Evolutionary conservation across 1,139 yeast species (phyloP).

Genomic region (Saccharomycopsis hybrid): DNA sequence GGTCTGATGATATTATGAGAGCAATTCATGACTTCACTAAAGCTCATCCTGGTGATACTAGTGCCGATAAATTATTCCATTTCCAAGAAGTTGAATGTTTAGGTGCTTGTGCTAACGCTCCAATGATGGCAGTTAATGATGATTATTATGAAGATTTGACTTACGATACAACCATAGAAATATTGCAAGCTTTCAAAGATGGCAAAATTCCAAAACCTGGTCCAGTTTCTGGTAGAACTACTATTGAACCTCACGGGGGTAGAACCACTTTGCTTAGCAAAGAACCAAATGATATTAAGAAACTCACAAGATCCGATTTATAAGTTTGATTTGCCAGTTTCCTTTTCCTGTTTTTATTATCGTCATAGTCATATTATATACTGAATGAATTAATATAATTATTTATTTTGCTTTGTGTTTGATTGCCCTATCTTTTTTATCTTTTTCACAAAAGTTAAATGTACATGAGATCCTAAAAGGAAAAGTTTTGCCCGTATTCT

Average conservation of each 20-base stretch:
- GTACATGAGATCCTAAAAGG: no score
- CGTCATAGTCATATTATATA: no score
- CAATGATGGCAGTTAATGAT: constrained; percentile 82
- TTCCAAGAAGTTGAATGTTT: constrained; percentile 86
- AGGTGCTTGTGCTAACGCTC: constrained; percentile 91
- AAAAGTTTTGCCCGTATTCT: no score
- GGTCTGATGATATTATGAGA: constrained; percentile 70
- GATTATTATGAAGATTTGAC: constrained; percentile 82
- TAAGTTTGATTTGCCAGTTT: no score
- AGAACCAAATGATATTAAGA: constrained; percentile 64
- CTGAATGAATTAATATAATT: no score
- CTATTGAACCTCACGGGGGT: constrained; percentile 76
- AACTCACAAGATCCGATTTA: constrained; percentile 48
- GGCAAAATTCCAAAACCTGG: constrained; percentile 63
- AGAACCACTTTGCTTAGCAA: constrained; percentile 54
- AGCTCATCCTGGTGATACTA: constrained; percentile 74
- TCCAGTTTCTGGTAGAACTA: constrained; percentile 60
- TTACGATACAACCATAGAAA: constrained; percentile 52
- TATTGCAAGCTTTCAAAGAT: constrained; percentile 57
- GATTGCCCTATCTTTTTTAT: no score
- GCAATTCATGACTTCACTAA: constrained; percentile 58
- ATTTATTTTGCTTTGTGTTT: no score
- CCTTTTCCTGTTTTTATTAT: no score
- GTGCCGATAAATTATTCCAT: constrained; percentile 70
- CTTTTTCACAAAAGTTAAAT: no score